phyloP scores from a whole-genome alignment of 495 filamentous ascomycete genomes.

The Penicillium arizonense region DNA sequence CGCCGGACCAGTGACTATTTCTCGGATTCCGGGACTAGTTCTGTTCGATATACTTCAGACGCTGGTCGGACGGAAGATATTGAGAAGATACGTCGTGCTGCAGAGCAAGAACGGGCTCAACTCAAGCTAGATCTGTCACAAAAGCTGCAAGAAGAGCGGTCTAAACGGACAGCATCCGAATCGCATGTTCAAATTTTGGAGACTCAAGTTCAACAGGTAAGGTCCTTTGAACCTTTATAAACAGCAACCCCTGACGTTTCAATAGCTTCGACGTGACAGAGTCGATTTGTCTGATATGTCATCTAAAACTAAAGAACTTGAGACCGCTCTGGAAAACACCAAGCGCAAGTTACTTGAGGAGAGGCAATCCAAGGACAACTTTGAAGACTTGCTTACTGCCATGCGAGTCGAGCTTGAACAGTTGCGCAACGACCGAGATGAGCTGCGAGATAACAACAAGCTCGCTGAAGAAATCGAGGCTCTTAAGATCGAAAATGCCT shows the following conservation, averaged over 20 bases:
- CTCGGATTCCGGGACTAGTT: conserved; percentile 90
- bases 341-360: conserved; percentile 82
- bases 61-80: conserved; percentile 72
- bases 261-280: conserved; percentile 47
- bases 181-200: conserved; percentile 78
- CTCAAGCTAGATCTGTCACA: conserved; percentile 78
- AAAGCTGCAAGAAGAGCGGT: conserved; percentile 82
- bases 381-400: conserved; percentile 84
- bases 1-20: conserved; percentile 96
- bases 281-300: conserved; percentile 40
- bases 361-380: conserved; percentile 84
- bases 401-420: conserved; percentile 79
- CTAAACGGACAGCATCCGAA: conserved; percentile 70
- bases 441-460: conserved; percentile 82
- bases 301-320: conserved; percentile 64
- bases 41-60: conserved; percentile 68
- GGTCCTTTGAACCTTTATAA: background rate
- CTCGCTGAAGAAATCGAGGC: conserved; percentile 71
- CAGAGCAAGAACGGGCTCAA: conserved; percentile 89
- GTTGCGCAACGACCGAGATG: conserved; percentile 84
- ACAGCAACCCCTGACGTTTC: background rate
- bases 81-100: conserved; percentile 75
- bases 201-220: conserved; percentile 63
- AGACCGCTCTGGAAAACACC: conserved; percentile 74
- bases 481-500: conserved; percentile 53